Percentiles rank a stretch among this genome's conserved stretches.
Conservation (phyloP, 805 yeast species). For the Yarrowia sp. region DNA sequence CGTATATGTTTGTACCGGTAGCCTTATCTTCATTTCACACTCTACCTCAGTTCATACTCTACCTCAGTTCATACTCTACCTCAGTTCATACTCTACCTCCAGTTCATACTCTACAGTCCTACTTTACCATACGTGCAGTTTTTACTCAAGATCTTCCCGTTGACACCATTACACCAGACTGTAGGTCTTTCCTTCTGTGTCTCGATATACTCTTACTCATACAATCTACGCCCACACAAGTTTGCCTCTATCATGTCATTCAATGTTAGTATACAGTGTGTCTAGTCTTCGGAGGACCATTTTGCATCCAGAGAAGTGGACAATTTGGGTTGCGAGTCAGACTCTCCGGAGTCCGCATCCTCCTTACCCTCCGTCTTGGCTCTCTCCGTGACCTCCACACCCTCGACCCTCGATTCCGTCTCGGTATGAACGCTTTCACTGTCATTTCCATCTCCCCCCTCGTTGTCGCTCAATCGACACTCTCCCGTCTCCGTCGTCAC, state of each 20-base stretch:
- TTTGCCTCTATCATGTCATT: neutral
- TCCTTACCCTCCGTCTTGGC: neutral
- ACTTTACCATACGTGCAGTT: no score
- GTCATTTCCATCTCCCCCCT: neutral
- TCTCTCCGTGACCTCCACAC: neutral
- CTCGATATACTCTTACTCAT: no score
- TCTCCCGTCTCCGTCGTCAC: constrained; percentile 3
- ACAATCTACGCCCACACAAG: neutral
- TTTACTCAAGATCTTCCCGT: no score
- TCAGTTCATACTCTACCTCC: no score
- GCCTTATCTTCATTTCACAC: no score
- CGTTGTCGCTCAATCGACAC: neutral
- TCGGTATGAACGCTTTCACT: constrained; percentile 22
- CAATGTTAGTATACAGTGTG: constrained; percentile 10
- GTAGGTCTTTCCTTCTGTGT: no score
- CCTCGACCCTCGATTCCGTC: constrained; percentile 13
- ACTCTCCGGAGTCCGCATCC: neutral
- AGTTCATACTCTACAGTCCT: no score
- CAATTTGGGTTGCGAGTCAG: neutral
- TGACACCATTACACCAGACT: no score
- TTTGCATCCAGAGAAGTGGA: constrained; percentile 16
- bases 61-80: no score
- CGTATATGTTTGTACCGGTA: no score
- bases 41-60: no score
- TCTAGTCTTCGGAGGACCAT: constrained; percentile 16